These are phyloP conservation scores for Diaporthe sp. DNA, from an alignment of 2,329 filamentous ascomycete species.

Conservation along the genomic window DNA sequence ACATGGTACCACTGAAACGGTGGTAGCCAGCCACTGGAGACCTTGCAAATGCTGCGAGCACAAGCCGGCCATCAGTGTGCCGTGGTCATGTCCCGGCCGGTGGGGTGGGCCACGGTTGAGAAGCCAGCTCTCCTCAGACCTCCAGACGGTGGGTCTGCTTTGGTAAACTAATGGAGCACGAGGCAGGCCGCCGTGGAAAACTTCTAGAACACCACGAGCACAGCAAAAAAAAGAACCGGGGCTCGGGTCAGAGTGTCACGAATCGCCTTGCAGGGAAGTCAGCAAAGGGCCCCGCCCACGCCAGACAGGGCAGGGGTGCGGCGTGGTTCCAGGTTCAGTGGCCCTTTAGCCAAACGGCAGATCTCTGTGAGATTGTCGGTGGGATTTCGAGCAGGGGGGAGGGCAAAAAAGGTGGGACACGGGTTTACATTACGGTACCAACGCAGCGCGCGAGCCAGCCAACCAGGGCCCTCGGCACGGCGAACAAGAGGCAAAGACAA, in stretches of 20 bases:
- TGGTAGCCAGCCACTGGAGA: background rate
- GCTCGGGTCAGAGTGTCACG: constrained; percentile 35
- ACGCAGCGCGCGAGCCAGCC: constrained; percentile 4
- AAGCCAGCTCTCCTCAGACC: constrained; percentile 8
- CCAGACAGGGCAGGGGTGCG: constrained; percentile 29
- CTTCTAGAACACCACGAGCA: constrained; percentile 28
- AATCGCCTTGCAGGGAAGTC: constrained; percentile 38
- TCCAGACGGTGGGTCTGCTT: background rate
- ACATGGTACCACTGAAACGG: background rate
- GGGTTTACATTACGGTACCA: constrained; percentile 28
- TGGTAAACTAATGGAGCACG: background rate
- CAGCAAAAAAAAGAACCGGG: constrained; percentile 19
- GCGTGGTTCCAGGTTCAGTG: constrained; percentile 28
- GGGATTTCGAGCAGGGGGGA: constrained; percentile 29
- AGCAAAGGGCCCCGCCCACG: constrained; percentile 30
- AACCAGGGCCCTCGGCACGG: constrained; percentile 9
- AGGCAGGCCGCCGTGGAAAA: constrained; percentile 12
- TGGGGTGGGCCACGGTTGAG: constrained; percentile 12
- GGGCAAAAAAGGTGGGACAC: constrained; percentile 3
- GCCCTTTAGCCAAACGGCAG: constrained; percentile 27
- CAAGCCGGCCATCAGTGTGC: background rate
- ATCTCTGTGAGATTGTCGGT: constrained; percentile 36
- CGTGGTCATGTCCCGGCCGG: background rate
- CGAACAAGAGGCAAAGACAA: background rate
- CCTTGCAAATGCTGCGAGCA: background rate